Evolutionary conservation across 805 yeast genomes (phyloP).

Genomic region (Candida pseudoglaebosa): DNA sequence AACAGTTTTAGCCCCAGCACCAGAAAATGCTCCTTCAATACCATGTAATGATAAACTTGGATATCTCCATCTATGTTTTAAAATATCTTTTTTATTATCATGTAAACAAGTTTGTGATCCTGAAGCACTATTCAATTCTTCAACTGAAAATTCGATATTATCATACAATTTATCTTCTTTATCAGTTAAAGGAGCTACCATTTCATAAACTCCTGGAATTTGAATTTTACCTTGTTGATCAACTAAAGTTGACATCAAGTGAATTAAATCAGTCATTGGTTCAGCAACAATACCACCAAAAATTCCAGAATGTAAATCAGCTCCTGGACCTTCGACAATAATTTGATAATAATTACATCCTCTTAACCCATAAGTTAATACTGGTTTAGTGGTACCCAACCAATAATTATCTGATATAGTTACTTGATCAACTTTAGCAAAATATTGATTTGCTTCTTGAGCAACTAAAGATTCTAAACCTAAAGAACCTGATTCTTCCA

Average conservation of each 20-base stretch:
- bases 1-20: constrained; percentile 96
- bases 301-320: constrained; percentile 95
- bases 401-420: constrained; percentile 97
- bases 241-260: constrained; percentile 73
- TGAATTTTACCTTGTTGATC: constrained; percentile 76
- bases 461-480: constrained; percentile 85
- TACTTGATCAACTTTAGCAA: constrained; percentile 87
- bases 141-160: constrained; percentile 76
- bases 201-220: constrained; percentile 85
- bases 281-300: constrained; percentile 97
- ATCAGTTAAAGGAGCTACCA: constrained; percentile 91
- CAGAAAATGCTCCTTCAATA: constrained; percentile 94
- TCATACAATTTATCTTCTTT: constrained; percentile 78
- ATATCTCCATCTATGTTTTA: constrained; percentile 98
- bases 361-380: constrained; percentile 93
- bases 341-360: constrained; percentile 94
- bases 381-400: constrained; percentile 97
- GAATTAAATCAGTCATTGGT: constrained; percentile 91
- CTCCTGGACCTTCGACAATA: constrained; percentile 82
- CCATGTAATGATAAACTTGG: constrained; percentile 97
- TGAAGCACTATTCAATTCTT: constrained; percentile 81
- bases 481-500: constrained; percentile 97
- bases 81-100: constrained; percentile 73
- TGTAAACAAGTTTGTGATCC: constrained; percentile 84
- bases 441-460: constrained; percentile 72